These are phyloP conservation scores for Coprinellus aureogranulatus DNA, from an alignment of 768 basidiomycete genomes.

Conservation along the genomic window DNA sequence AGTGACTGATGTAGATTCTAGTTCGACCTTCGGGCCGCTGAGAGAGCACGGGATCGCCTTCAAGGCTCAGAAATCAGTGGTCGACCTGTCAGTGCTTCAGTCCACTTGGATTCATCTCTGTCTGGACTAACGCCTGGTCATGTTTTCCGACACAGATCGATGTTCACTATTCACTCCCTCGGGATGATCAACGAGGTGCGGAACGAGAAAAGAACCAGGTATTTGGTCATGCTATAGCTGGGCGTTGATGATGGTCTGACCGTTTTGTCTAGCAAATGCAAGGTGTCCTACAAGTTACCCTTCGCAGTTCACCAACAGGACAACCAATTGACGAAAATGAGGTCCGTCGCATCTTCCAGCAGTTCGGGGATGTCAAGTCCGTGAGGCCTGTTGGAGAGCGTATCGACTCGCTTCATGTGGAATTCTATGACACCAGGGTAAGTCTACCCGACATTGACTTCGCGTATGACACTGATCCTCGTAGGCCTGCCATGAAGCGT, in stretches of 20 bases:
- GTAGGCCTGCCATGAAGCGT: conserved; percentile 76
- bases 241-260: neutral
- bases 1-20: conserved; percentile 31
- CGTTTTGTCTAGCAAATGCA: conserved; percentile 57
- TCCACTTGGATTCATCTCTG: conserved; percentile 8
- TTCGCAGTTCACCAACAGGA: conserved; percentile 67
- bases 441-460: conserved; percentile 19
- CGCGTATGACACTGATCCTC: neutral
- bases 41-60: conserved; percentile 84
- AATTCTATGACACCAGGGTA: conserved; percentile 88
- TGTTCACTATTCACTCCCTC: conserved; percentile 95
- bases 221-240: conserved; percentile 14
- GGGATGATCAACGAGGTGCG: conserved; percentile 74
- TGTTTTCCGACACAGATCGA: conserved; percentile 71
- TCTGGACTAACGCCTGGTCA: conserved; percentile 24
- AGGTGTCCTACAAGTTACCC: conserved; percentile 78
- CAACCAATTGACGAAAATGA: conserved; percentile 81
- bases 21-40: conserved; percentile 92
- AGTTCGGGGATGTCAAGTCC: conserved; percentile 87
- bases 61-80: conserved; percentile 88
- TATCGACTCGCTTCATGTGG: conserved; percentile 83
- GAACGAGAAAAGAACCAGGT: conserved; percentile 85
- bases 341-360: conserved; percentile 80
- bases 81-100: conserved; percentile 68
- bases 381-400: conserved; percentile 66